These are phyloP conservation scores for Cyberlindnera mrakii DNA, from an alignment of 805 yeast species.

Conservation along the genomic window DNA sequence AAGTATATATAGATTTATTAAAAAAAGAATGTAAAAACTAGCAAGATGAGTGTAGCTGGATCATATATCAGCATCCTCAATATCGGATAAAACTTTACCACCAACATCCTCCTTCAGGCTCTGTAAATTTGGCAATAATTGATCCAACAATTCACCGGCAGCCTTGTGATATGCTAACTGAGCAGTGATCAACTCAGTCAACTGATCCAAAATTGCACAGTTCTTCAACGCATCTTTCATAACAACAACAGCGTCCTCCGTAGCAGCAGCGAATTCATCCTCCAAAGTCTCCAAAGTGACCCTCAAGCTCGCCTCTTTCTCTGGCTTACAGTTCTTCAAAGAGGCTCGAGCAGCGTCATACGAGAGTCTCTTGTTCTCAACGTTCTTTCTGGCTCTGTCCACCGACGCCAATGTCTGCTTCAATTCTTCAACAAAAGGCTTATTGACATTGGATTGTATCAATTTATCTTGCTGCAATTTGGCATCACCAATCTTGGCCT, in stretches of 20 bases:
- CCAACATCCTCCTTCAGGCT: conserved; percentile 48
- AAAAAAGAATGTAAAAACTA: neutral
- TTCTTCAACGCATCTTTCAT: conserved; percentile 76
- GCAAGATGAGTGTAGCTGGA: neutral
- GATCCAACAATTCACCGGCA: conserved; percentile 61
- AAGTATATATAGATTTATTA: neutral
- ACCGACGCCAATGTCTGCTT: conserved; percentile 57
- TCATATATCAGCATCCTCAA: conserved; percentile 18
- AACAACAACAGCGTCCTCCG: conserved; percentile 78
- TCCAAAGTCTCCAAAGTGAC: conserved; percentile 78
- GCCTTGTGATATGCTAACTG: conserved; percentile 77
- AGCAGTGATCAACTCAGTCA: conserved; percentile 66
- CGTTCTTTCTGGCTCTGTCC: conserved; percentile 61
- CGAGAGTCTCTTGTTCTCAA: conserved; percentile 69
- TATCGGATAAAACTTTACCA: conserved; percentile 17
- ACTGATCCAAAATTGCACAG: conserved; percentile 60
- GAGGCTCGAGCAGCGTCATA: conserved; percentile 73
- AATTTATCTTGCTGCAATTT: conserved; percentile 77
- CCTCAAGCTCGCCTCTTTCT: conserved; percentile 66
- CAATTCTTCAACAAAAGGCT: conserved; percentile 56
- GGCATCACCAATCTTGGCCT: conserved; percentile 74
- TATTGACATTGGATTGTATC: conserved; percentile 64
- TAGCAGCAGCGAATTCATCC: conserved; percentile 84
- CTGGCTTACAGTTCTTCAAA: conserved; percentile 44
- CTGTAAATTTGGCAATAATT: conserved; percentile 60